Evolutionary conservation across 352 stramenopile genomes (phyloP).

Genomic region (Hyphochytrium catenoides): DNA sequence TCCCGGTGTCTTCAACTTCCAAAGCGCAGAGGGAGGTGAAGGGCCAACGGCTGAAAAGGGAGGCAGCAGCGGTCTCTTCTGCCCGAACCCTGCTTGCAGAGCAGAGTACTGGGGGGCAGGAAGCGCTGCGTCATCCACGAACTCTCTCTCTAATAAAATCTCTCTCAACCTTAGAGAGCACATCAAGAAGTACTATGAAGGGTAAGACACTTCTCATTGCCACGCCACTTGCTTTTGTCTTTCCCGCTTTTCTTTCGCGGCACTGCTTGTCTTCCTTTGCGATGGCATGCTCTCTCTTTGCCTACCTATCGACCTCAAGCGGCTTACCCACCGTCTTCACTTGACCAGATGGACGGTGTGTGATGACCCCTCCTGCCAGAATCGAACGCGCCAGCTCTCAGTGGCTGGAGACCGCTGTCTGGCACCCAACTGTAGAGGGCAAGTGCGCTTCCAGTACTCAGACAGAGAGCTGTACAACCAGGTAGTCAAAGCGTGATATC

Average conservation of each 20-base stretch:
- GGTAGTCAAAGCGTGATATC: not conserved
- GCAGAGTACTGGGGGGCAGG: conserved; percentile 55
- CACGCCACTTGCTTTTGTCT: too few relatives aligned
- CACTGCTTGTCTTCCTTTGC: too few relatives aligned
- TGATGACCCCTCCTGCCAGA: conserved; percentile 80
- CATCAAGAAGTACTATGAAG: conserved; percentile 67
- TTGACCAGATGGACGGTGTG: conserved; percentile 78
- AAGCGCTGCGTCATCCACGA: conserved; percentile 41
- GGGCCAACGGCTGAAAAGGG: conserved; percentile 6
- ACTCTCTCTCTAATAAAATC: conserved; percentile 49
- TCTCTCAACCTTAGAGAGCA: conserved; percentile 42
- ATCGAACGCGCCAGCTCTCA: conserved; percentile 82
- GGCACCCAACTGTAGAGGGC: conserved; percentile 65
- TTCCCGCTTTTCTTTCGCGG: too few relatives aligned
- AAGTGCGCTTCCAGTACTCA: conserved; percentile 57
- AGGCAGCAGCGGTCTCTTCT: conserved; percentile 24
- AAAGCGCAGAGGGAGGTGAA: conserved; percentile 9
- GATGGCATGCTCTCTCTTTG: too few relatives aligned
- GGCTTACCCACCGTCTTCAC: too few relatives aligned
- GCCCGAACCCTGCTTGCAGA: conserved; percentile 28
- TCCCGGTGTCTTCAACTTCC: conserved; percentile 27
- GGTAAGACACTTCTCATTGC: too few relatives aligned
- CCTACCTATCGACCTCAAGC: too few relatives aligned
- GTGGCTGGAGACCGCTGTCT: conserved; percentile 78
- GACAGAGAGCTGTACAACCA: conserved; percentile 71